phyloP scores from a whole-genome alignment of 805 yeast species.

The Yamadazyma ubonensis region DNA sequence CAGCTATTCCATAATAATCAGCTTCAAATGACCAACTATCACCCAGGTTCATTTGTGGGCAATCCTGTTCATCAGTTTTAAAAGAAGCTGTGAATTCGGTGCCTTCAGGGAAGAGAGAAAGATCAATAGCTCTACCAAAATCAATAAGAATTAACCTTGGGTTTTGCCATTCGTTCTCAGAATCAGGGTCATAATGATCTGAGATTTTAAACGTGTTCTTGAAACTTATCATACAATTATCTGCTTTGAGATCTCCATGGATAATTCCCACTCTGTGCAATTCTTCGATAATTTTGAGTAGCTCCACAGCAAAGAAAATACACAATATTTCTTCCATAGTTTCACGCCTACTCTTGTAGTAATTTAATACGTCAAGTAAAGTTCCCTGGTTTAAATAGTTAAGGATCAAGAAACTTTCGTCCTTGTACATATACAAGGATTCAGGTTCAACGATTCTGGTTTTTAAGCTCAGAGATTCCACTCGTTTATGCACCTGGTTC shows the following conservation, averaged over 20 bases:
- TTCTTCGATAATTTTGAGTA: constrained; percentile 55
- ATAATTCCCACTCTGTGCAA: constrained; percentile 68
- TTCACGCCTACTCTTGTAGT: constrained; percentile 27
- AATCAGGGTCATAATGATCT: constrained; percentile 8
- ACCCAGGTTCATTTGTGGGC: constrained; percentile 62
- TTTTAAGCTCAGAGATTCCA: background rate
- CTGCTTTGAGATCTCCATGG: constrained; percentile 86
- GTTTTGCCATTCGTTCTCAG: constrained; percentile 43
- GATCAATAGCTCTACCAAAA: constrained; percentile 78
- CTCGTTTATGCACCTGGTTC: constrained; percentile 51
- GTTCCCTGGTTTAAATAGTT: constrained; percentile 73
- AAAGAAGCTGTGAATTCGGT: constrained; percentile 59
- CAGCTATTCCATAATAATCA: constrained; percentile 82
- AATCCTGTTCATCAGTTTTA: constrained; percentile 66
- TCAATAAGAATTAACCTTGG: constrained; percentile 69
- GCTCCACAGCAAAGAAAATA: constrained; percentile 62
- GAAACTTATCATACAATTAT: constrained; percentile 76
- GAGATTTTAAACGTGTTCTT: constrained; percentile 16
- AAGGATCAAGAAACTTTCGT: constrained; percentile 67
- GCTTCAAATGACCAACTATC: constrained; percentile 74
- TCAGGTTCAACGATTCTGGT: constrained; percentile 49
- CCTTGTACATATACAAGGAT: constrained; percentile 53
- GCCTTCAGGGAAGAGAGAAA: constrained; percentile 48
- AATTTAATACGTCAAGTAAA: constrained; percentile 63
- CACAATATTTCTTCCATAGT: constrained; percentile 60